Percentiles rank a stretch among this genome's conserved stretches.
Evolutionary conservation across 2,329 filamentous ascomycete species (phyloP).

Genomic region (Rutstroemia sydowiana): DNA sequence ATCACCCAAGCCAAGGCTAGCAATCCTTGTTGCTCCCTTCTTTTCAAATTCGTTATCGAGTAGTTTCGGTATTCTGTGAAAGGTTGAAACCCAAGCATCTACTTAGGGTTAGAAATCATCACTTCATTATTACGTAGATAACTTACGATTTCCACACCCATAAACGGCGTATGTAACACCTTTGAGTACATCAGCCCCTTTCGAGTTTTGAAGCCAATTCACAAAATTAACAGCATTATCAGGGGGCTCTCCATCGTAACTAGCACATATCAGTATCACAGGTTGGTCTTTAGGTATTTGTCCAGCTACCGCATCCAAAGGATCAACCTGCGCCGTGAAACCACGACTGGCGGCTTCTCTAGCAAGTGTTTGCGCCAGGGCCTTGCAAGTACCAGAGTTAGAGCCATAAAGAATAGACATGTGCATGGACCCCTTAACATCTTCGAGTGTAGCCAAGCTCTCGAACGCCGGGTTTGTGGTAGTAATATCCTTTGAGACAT

Average conservation of each 20-base stretch:
- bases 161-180: conserved; percentile 61
- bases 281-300: conserved; percentile 53
- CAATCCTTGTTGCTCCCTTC: conserved; percentile 8
- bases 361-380: conserved; percentile 56
- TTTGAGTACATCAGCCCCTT: conserved; percentile 37
- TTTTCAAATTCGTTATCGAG: conserved; percentile 38
- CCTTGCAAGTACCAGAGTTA: conserved; percentile 68
- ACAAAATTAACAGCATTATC: conserved; percentile 66
- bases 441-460: background rate
- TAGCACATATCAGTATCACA: conserved; percentile 59
- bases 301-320: conserved; percentile 54
- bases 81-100: conserved; percentile 52
- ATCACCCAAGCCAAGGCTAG: background rate
- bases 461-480: background rate
- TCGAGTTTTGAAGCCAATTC: conserved; percentile 49
- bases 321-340: conserved; percentile 44
- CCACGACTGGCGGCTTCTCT: conserved; percentile 52
- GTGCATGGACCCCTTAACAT: conserved; percentile 34
- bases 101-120: conserved; percentile 11
- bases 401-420: conserved; percentile 67
- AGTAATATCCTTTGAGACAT: conserved; percentile 1
- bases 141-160: conserved; percentile 51
- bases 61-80: conserved; percentile 58
- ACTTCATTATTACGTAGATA: conserved; percentile 28
- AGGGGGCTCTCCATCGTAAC: conserved; percentile 67